Conservation (phyloP, 2,329 filamentous ascomycete species). For the Domatiomyces globalis region DNA sequence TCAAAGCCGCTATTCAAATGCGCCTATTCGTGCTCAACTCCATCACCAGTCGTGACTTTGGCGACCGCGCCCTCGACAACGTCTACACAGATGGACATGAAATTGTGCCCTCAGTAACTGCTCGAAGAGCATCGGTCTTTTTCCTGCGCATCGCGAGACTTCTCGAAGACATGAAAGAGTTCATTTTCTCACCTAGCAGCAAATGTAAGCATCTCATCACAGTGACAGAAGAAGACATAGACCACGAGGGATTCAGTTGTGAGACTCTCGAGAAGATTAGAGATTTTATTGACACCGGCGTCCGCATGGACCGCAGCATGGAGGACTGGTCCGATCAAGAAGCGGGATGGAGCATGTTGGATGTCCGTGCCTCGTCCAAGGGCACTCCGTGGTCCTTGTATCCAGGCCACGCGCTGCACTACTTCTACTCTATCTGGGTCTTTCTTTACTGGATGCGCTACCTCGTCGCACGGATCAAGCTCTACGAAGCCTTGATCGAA, state of each 20-base stretch:
- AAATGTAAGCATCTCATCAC: not conserved
- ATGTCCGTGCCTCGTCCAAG: slow-evolving; percentile 4
- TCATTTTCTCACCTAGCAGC: slow-evolving; percentile 1
- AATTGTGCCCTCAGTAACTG: slow-evolving; percentile 14
- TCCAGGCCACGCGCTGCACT: slow-evolving; percentile 11
- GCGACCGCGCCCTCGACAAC: slow-evolving; percentile 12
- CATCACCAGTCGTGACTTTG: slow-evolving; percentile 13
- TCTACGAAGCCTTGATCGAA: slow-evolving; percentile 16
- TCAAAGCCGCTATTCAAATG: slow-evolving; percentile 18
- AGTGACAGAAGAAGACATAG: not conserved
- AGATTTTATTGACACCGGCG: slow-evolving; percentile 8
- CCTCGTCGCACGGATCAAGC: slow-evolving; percentile 16
- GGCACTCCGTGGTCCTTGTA: slow-evolving; percentile 17
- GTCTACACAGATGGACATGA: slow-evolving; percentile 16
- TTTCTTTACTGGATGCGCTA: slow-evolving; percentile 16
- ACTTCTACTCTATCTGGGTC: slow-evolving; percentile 16
- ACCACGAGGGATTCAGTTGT: not conserved
- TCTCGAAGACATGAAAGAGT: slow-evolving; percentile 11
- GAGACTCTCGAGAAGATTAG: not conserved
- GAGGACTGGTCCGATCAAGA: slow-evolving; percentile 14
- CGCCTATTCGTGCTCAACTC: slow-evolving; percentile 15
- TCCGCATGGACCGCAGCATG: slow-evolving; percentile 11
- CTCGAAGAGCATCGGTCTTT: slow-evolving; percentile 12
- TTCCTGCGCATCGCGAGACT: slow-evolving; percentile 13
- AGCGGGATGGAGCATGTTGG: slow-evolving; percentile 16